These are phyloP conservation scores for Pyrenophora graminea DNA, from an alignment of 2,329 filamentous ascomycete genomes.

Conservation along the genomic window DNA sequence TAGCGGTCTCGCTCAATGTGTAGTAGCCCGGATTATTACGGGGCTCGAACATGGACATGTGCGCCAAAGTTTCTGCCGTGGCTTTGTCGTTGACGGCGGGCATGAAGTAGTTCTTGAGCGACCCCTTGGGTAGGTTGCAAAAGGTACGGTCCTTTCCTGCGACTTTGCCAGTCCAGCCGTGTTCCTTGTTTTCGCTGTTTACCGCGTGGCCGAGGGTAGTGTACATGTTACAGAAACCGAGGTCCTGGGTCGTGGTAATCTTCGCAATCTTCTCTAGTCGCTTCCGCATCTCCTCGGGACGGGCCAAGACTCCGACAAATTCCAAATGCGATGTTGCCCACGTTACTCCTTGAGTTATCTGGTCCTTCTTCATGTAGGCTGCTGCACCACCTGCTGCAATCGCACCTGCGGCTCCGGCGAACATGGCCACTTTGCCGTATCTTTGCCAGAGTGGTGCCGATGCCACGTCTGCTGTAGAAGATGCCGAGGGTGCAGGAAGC, in stretches of 20 bases:
- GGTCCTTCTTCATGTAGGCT: slow-evolving; percentile 82
- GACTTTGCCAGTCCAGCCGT: slow-evolving; percentile 57
- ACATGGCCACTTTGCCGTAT: slow-evolving; percentile 85
- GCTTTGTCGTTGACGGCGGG: slow-evolving; percentile 73
- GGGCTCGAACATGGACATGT: slow-evolving; percentile 78
- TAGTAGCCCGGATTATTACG: slow-evolving; percentile 74
- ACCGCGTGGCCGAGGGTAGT: slow-evolving; percentile 77
- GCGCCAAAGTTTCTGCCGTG: slow-evolving; percentile 77
- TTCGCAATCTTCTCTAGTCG: slow-evolving; percentile 71
- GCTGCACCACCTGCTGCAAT: slow-evolving; percentile 82
- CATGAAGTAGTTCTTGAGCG: slow-evolving; percentile 40
- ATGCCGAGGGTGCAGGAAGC: slow-evolving; percentile 46
- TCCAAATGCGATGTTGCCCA: slow-evolving; percentile 92
- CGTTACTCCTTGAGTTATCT: slow-evolving; percentile 72
- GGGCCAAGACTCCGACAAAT: slow-evolving; percentile 87
- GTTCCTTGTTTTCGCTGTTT: slow-evolving; percentile 47
- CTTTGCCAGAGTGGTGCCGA: slow-evolving; percentile 65
- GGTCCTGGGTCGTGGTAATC: slow-evolving; percentile 65
- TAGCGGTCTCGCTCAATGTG: slow-evolving; percentile 67
- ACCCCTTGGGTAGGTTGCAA: slow-evolving; percentile 64
- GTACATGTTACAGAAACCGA: slow-evolving; percentile 87
- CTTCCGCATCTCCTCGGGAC: slow-evolving; percentile 78
- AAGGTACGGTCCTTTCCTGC: slow-evolving; percentile 80
- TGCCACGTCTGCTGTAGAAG: slow-evolving; percentile 50
- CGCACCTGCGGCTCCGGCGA: slow-evolving; percentile 78